Percentiles rank a stretch among this genome's conserved stretches.
These are phyloP conservation scores for Spencermartinsiella europaea DNA, from an alignment of 805 yeast genomes.

Conservation along the genomic window DNA sequence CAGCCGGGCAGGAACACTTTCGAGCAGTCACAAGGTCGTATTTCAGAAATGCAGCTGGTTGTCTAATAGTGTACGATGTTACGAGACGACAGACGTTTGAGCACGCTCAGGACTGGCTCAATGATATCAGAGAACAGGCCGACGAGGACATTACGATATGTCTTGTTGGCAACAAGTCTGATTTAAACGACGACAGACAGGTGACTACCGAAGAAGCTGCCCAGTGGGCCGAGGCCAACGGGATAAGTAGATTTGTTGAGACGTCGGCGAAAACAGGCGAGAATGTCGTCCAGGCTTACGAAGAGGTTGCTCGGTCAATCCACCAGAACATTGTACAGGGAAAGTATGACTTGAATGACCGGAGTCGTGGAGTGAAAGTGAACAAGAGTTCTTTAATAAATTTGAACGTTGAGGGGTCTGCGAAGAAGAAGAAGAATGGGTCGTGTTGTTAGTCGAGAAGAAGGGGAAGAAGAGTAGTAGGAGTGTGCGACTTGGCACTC, in stretches of 20 bases:
- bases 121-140: constrained; percentile 67
- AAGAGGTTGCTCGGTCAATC: constrained; percentile 30
- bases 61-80: constrained; percentile 34
- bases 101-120: constrained; percentile 55
- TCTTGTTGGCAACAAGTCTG: constrained; percentile 75
- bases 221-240: constrained; percentile 46
- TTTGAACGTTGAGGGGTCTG: constrained; percentile 11
- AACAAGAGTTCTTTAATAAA: constrained; percentile 16
- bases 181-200: constrained; percentile 39
- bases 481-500: too few relatives aligned
- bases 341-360: constrained; percentile 27
- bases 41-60: constrained; percentile 35
- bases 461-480: too few relatives aligned
- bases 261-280: constrained; percentile 64
- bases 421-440: constrained; percentile 3
- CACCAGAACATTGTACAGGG: constrained; percentile 30
- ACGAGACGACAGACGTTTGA: constrained; percentile 32
- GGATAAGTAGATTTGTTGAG: constrained; percentile 38
- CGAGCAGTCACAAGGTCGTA: constrained; percentile 34
- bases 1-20: constrained; percentile 36
- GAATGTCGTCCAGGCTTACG: constrained; percentile 45
- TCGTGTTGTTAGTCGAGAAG: constrained; percentile 11
- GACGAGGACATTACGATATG: constrained; percentile 66
- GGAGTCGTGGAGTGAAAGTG: constrained; percentile 25
- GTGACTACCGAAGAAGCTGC: constrained; percentile 30